These are phyloP conservation scores for Colletotrichum destructivum DNA, from an alignment of 2,329 filamentous ascomycete species.

Conservation along the genomic window DNA sequence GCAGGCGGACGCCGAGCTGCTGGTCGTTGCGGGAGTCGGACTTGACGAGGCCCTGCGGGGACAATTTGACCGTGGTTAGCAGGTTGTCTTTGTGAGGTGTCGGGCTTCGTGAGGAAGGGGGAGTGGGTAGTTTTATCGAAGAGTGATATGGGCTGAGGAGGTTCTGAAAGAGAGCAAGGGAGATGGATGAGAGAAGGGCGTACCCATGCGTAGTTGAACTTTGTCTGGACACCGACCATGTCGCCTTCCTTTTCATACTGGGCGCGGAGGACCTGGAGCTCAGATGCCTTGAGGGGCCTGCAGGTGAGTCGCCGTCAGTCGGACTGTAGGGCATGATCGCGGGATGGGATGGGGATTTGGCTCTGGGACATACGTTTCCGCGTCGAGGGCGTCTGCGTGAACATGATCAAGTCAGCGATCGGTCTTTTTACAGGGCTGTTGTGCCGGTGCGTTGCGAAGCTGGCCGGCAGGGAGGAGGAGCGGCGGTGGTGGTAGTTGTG, in stretches of 20 bases:
- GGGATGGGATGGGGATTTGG: neutral
- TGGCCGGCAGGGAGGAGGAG: neutral
- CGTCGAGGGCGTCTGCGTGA: constrained; percentile 90
- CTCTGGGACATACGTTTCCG: constrained; percentile 80
- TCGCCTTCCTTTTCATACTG: constrained; percentile 99
- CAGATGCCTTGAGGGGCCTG: constrained; percentile 90
- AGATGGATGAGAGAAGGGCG: constrained; percentile 44
- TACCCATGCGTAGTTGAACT: constrained; percentile 99
- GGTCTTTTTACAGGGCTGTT: constrained; percentile 21
- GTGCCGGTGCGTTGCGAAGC: neutral
- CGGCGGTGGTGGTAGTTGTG: neutral
- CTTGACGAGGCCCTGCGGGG: constrained; percentile 85
- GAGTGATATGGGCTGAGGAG: too few species aligned
- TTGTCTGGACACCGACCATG: constrained; percentile 96
- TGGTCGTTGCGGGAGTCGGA: constrained; percentile 87
- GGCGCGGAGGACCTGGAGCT: constrained; percentile 91
- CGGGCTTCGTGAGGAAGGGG: neutral
- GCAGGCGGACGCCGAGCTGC: constrained; percentile 92
- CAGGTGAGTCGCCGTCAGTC: constrained; percentile 32
- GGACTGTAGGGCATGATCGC: neutral
- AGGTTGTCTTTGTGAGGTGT: too few species aligned
- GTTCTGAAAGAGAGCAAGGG: neutral
- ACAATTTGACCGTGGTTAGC: neutral
- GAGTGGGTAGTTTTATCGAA: neutral
- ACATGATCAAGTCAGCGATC: constrained; percentile 28